Evolutionary conservation across 2,329 filamentous ascomycete species (phyloP).

Genomic region (Hypoxylon sp.): DNA sequence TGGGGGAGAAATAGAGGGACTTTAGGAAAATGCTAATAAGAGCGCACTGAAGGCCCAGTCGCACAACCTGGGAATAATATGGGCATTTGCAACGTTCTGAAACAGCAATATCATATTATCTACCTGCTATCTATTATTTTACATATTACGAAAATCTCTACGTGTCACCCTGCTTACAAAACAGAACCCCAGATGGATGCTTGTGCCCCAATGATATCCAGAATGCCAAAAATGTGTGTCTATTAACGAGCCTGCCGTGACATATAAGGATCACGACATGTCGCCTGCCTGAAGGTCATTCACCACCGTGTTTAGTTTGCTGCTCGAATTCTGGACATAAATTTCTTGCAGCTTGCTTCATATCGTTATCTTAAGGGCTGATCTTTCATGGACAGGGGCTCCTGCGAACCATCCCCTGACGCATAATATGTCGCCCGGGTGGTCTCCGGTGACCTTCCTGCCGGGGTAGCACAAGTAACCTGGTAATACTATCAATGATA

Average conservation of each 20-base stretch:
- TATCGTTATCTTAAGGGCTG: constrained; percentile 12
- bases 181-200: not conserved
- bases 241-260: not conserved
- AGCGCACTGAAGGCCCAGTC: not conserved
- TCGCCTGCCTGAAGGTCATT: constrained; percentile 1
- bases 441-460: not conserved
- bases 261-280: constrained; percentile 13
- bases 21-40: not conserved
- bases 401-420: constrained; percentile 9
- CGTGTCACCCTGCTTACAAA: constrained; percentile 9
- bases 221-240: not conserved
- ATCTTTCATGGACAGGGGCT: constrained; percentile 19
- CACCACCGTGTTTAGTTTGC: not conserved
- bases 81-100: constrained; percentile 8
- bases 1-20: not conserved
- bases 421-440: not conserved
- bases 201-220: not conserved
- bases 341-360: constrained; percentile 19
- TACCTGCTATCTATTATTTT: not conserved
- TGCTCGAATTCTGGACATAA: constrained; percentile 5
- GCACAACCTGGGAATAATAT: not conserved
- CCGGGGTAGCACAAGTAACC: not conserved
- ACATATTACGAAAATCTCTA: not conserved
- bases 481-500: not conserved
- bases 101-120: not conserved